Percentiles rank a stretch among this genome's conserved stretches.
phyloP scores from a whole-genome alignment of 331 rosid genomes.

The Rosa hybrid region DNA sequence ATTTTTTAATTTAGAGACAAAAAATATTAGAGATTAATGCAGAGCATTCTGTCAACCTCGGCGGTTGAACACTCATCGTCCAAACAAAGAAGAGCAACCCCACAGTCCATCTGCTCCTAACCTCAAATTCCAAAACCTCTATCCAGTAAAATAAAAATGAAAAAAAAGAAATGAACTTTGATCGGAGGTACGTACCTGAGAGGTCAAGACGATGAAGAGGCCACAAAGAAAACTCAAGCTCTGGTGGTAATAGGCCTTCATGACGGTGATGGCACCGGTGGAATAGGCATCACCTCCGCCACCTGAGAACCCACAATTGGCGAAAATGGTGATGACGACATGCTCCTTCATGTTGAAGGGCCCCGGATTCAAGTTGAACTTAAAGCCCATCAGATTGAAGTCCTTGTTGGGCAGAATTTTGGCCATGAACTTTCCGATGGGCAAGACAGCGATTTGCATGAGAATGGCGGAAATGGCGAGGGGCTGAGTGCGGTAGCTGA shows the following conservation, averaged over 20 bases:
- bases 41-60: neutral
- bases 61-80: neutral
- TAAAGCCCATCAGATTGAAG: conserved; percentile 40
- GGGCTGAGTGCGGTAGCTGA: conserved; percentile 92
- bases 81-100: too few relatives aligned
- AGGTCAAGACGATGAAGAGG: conserved; percentile 72
- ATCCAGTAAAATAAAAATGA: neutral
- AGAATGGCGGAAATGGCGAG: conserved; percentile 89
- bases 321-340: conserved; percentile 88
- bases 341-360: conserved; percentile 96
- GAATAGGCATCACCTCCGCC: conserved; percentile 99
- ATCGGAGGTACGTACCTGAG: conserved; percentile 66
- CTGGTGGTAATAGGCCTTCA: conserved; percentile 88
- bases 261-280: conserved; percentile 90
- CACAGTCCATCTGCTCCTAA: neutral
- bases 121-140: neutral
- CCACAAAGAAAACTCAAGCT: conserved; percentile 59
- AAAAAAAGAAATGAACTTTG: neutral
- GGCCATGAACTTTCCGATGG: conserved; percentile 89
- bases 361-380: conserved; percentile 69
- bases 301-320: conserved; percentile 76
- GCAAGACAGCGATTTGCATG: conserved; percentile 85
- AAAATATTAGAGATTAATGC: neutral
- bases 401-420: conserved; percentile 57
- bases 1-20: neutral